Base-by-base conservation (phyloP, 805 yeast genomes). In the Tetrapisispora nanseiensis region DNA sequence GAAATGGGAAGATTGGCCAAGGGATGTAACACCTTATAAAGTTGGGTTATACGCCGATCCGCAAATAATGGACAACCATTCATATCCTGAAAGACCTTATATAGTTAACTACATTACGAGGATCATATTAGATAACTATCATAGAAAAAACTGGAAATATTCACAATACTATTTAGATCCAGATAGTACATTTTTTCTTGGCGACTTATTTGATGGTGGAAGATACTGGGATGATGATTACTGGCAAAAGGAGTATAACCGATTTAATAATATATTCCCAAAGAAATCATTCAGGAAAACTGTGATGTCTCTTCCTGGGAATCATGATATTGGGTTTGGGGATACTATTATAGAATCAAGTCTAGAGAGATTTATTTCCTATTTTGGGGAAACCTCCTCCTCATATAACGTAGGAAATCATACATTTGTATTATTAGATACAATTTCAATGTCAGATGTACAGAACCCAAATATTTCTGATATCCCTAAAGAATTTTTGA, bases 311-410 rank as follows among this genome's bases (percentile, higher is more conserved):
- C 51, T 74, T 26, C 95, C 96, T 0, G 99, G 98, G 1, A 92
- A 92, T 57, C 99, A 92, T 59, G 99, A 92, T 58, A 86, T 94
- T 49, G 99, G 99, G 0, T 90, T 82, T 63, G 95, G 92, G 23
- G 75, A 79, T 45, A 76, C 78, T 0, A 76, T 92, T 13, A 68
- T 76, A 15, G 69, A 71, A 21, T 61, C 68, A 1, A 76, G 80
- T 20, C 62, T 74, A 35, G 62, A 74, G 28, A 65, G 97, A 50
- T 92, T 89, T 62, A 64, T 72, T 31, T 65, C 79, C 1, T 72
- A 68, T 55, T 90, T 86, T 60, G 98, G 97, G 1, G 76, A 76
- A 32, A 66, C 92, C 1, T 69, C 72, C 18, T 70, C 74, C 13
- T 65, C 63, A 13, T 54, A 71, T 28, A 70, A 74, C n/a, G 50